Percentiles rank a stretch among this genome's conserved stretches.
Conservation (phyloP, 2,329 filamentous ascomycete species). For the Diaporthe vexans region DNA sequence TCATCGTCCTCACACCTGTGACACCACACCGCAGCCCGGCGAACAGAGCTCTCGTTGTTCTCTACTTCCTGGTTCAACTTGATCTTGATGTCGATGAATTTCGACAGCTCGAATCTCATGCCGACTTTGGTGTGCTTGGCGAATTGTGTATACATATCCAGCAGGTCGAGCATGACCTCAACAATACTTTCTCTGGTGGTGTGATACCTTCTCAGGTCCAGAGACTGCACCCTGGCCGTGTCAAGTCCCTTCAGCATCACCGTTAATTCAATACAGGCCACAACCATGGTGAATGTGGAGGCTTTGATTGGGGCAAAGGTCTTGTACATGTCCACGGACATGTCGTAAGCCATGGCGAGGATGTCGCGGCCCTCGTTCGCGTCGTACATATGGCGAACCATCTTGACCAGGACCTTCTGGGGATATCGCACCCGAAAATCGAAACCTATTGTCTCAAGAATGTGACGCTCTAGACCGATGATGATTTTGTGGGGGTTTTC, state of each 20-base stretch:
- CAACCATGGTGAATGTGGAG: slow-evolving; percentile 85
- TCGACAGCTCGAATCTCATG: slow-evolving; percentile 77
- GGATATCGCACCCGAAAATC: slow-evolving; percentile 93
- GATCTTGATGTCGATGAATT: slow-evolving; percentile 90
- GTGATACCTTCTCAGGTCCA: slow-evolving; percentile 64
- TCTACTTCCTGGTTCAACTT: slow-evolving; percentile 86
- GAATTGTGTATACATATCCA: slow-evolving; percentile 94
- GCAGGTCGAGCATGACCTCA: slow-evolving; percentile 90
- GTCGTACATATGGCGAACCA: slow-evolving; percentile 72
- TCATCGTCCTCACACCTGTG: slow-evolving; percentile 62
- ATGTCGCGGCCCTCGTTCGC: slow-evolving; percentile 67
- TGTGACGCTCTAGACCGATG: slow-evolving; percentile 90
- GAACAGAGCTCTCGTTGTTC: slow-evolving; percentile 67
- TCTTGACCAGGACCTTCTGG: slow-evolving; percentile 86
- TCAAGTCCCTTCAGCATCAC: slow-evolving; percentile 74
- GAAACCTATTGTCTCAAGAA: slow-evolving; percentile 93
- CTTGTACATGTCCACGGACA: slow-evolving; percentile 91
- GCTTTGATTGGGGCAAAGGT: slow-evolving; percentile 95
- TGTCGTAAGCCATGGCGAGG: slow-evolving; percentile 79
- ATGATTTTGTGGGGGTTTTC: slow-evolving; percentile 84
- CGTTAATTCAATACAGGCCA: slow-evolving; percentile 86
- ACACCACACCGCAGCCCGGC: slow-evolving; percentile 72
- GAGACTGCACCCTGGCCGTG: slow-evolving; percentile 62
- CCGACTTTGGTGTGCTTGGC: slow-evolving; percentile 82
- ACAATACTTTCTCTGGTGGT: slow-evolving; percentile 63